Evolutionary conservation across 106 monocot genomes (phyloP), one percentile per base, ranked within the genome.

Genomic region (Gastrodia elata): DNA sequence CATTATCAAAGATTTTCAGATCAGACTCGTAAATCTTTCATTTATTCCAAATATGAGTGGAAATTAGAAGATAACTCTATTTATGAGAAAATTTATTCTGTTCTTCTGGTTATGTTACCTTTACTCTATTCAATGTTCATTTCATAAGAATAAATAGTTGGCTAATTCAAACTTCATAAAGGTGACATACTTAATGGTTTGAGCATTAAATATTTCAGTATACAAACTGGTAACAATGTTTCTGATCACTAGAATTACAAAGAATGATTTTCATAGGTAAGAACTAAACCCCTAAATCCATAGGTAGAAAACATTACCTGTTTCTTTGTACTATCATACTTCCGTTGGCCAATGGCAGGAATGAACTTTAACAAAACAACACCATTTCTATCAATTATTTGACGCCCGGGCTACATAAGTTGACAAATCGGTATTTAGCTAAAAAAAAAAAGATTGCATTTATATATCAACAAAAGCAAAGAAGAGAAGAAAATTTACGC

Each of bases 261-360:
- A 30, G 5, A 11, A 74, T 24, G 32, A 3, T 55, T 32, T 9
- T 22, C 13, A 42, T 43, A 9, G 8, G 0, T 0, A 35, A 64
- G 6, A 6, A 73, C 39, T 39, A 8, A 64, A 27, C 34, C 35
- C 27, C 39, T 15, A 24, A 20, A 42, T 6, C 28, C 74, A 59
- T 42, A 35, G 14, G 59, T 37, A 18, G 37, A n/a, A 69, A 39
- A 40, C 15, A 11, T 2, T 72, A 96, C 96, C 86, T 92, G 96
- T 41, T 78, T 92, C 71, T 79, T 96, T 72, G 85, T 65, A 58
- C 77, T 78, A 78, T 92, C 85, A 82, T 96, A 96, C 79, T 92
- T 96, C 61, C 88, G 71, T 71, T 41, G 78, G 24, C 89, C 91
- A 80, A 92, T 65, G 65, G 95, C 87, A 71, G 95, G 95, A 77